Percentiles rank a stretch among this genome's conserved stretches.
These are phyloP conservation scores for Cicer pinnatifidum DNA, from an alignment of 306 rosid genomes.

Conservation along the genomic window DNA sequence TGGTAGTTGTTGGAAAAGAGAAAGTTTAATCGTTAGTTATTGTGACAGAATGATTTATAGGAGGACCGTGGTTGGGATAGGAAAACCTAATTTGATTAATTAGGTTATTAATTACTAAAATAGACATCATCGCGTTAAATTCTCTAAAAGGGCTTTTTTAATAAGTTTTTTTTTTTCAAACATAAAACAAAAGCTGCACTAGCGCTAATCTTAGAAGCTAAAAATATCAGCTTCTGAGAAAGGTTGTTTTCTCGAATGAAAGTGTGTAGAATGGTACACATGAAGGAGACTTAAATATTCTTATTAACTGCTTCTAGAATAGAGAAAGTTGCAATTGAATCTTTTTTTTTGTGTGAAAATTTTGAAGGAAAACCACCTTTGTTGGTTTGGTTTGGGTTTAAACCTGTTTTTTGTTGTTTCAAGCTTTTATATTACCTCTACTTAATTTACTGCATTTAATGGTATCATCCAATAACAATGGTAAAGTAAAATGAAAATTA, in stretches of 20 bases:
- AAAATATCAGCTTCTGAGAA: not conserved
- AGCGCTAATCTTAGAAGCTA: not conserved
- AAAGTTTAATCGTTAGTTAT: not conserved
- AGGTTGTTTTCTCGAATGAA: not conserved
- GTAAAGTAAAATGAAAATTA: constrained; percentile 20
- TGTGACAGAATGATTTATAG: not conserved
- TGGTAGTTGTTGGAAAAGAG: constrained; percentile 15
- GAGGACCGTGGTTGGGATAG: not conserved
- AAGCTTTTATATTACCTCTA: constrained; percentile 9
- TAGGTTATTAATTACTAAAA: constrained; percentile 12
- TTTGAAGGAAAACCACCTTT: not conserved
- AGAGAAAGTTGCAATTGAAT: not conserved
- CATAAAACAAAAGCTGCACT: not conserved
- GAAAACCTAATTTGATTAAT: not conserved
- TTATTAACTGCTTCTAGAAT: constrained; percentile 15
- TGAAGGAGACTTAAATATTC: not conserved
- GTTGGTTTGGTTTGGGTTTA: constrained; percentile 6
- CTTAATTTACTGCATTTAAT: constrained; percentile 5
- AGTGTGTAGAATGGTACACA: not conserved
- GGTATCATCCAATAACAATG: not conserved
- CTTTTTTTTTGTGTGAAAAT: not conserved
- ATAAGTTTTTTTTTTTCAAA: not conserved
- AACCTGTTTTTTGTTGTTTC: constrained; percentile 19
- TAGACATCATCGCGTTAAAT: not conserved
- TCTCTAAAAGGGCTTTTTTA: not conserved